phyloP scores from a whole-genome alignment of 768 basidiomycete genomes.

The Coprinopsis sp. region DNA sequence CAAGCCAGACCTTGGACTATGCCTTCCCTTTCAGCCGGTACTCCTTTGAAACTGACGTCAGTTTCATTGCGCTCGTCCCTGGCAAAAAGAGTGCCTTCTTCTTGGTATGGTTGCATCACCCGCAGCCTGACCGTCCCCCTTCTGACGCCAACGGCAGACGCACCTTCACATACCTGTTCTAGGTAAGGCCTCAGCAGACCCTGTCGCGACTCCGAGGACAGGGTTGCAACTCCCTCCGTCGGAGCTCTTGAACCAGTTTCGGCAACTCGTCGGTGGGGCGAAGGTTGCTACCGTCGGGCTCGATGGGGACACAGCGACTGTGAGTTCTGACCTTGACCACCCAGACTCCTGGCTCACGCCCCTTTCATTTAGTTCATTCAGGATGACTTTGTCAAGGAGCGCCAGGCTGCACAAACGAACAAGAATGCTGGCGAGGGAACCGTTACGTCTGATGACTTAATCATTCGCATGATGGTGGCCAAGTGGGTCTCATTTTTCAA shows the following conservation, averaged over 20 bases:
- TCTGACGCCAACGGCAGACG: too few relatives aligned
- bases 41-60: slow-evolving; percentile 69
- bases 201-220: slow-evolving; percentile 18
- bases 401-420: slow-evolving; percentile 25
- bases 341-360: not conserved
- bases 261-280: slow-evolving; percentile 57
- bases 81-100: slow-evolving; percentile 72
- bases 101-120: slow-evolving; percentile 39
- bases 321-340: slow-evolving; percentile 20
- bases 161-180: slow-evolving; percentile 42
- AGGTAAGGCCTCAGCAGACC: slow-evolving; percentile 21
- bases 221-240: slow-evolving; percentile 32
- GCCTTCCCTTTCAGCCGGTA: slow-evolving; percentile 73
- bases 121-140: too few relatives aligned
- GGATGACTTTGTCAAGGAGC: slow-evolving; percentile 61
- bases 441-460: slow-evolving; percentile 55
- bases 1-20: slow-evolving; percentile 64
- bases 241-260: slow-evolving; percentile 50
- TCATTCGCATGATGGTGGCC: slow-evolving; percentile 63
- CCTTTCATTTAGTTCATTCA: slow-evolving; percentile 55
- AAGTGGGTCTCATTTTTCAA: slow-evolving; percentile 41
- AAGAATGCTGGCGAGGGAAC: slow-evolving; percentile 17
- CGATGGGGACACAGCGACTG: slow-evolving; percentile 54
- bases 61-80: slow-evolving; percentile 55
- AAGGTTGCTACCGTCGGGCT: slow-evolving; percentile 53